Evolutionary conservation across 2,329 filamentous ascomycete species (phyloP).

Genomic region (Clathrospora elynae): DNA sequence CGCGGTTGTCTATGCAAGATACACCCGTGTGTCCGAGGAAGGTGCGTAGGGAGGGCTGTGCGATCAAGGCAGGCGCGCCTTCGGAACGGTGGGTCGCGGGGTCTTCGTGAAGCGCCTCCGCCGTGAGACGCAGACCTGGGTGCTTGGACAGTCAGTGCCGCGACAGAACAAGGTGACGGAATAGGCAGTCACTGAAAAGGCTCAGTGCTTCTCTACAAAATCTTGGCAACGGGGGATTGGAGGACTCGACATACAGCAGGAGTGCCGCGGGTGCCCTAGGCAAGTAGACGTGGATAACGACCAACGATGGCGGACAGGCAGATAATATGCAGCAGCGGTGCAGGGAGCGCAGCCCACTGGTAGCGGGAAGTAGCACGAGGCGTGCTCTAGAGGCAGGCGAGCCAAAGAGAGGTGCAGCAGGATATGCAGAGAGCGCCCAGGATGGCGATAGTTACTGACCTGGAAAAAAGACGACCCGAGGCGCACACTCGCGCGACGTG

Average conservation of each 20-base stretch:
- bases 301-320: constrained; percentile 29
- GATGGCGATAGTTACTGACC: constrained; percentile 31
- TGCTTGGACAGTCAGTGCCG: constrained; percentile 32
- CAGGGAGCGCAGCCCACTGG: constrained; percentile 39
- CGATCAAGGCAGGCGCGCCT: constrained; percentile 18
- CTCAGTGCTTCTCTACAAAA: constrained; percentile 16
- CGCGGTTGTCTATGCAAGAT: constrained; percentile 6
- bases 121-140: constrained; percentile 28
- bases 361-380: constrained; percentile 26
- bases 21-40: constrained; percentile 11
- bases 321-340: constrained; percentile 45
- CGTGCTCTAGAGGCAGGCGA: constrained; percentile 18
- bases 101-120: constrained; percentile 27
- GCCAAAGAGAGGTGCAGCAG: constrained; percentile 40
- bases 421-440: constrained; percentile 27
- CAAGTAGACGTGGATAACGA: constrained; percentile 39
- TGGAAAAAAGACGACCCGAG: constrained; percentile 24
- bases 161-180: constrained; percentile 6
- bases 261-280: constrained; percentile 36
- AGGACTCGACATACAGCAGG: constrained; percentile 27
- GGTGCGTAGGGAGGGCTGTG: constrained; percentile 16
- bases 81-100: constrained; percentile 22
- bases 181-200: constrained; percentile 11
- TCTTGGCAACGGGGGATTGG: constrained; percentile 27
- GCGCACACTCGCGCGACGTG: constrained; percentile 32